These are phyloP conservation scores for Rhizopogon vesiculosus DNA, from an alignment of 768 basidiomycete genomes.

Conservation along the genomic window DNA sequence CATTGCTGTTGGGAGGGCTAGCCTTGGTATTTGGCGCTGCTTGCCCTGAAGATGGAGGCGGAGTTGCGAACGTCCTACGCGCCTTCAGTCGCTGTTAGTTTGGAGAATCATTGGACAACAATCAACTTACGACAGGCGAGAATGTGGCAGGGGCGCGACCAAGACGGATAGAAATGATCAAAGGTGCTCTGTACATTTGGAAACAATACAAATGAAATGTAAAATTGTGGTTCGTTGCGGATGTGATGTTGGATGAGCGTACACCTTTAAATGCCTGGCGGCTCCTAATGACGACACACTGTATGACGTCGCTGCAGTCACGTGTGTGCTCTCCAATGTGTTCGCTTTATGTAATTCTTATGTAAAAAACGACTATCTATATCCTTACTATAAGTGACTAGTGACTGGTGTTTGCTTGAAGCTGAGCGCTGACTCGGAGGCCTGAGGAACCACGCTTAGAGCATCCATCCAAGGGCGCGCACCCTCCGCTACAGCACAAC, in stretches of 20 bases:
- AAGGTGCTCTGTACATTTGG: background rate
- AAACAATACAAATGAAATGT: background rate
- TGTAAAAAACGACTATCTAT: no score
- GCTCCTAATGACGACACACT: constrained; percentile 7
- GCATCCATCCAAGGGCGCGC: no score
- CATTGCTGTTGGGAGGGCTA: constrained; percentile 1
- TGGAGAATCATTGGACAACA: background rate
- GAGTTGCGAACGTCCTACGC: constrained; percentile 11
- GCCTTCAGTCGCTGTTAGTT: constrained; percentile 4
- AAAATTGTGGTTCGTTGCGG: background rate
- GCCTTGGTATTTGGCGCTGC: constrained; percentile 3
- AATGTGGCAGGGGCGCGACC: background rate
- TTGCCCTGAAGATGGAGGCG: constrained; percentile 8
- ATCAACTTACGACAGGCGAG: constrained; percentile 1
- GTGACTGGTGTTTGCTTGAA: no score
- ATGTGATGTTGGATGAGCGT: background rate
- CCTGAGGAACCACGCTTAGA: no score
- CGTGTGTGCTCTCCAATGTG: background rate
- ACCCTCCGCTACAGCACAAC: no score
- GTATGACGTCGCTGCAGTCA: constrained; percentile 4
- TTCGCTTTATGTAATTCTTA: no score
- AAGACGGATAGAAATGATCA: background rate
- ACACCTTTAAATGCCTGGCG: background rate
- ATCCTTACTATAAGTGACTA: no score
- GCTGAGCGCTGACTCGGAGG: no score